Percentiles rank a stretch among this genome's conserved stretches.
These are phyloP conservation scores for Suhomyces kilbournensis DNA, from an alignment of 805 yeast genomes.

Conservation along the genomic window DNA sequence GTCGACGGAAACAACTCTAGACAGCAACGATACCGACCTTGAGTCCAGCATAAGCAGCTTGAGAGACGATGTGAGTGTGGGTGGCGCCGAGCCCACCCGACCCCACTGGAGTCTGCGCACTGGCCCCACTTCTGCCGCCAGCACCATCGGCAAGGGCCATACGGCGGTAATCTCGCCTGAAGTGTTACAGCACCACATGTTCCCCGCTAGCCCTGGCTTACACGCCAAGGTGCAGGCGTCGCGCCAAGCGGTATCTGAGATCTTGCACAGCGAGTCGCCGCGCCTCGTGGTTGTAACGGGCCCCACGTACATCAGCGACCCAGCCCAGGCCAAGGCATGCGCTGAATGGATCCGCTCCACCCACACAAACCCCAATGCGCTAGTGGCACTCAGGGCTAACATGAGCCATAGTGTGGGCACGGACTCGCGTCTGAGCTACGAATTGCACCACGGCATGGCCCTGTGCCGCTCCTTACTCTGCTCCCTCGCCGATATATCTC, in stretches of 20 bases:
- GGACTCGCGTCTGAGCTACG: conserved; percentile 23
- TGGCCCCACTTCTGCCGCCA: neutral
- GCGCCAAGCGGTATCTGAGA: conserved; percentile 16
- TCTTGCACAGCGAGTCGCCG: neutral
- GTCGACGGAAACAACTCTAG: neutral
- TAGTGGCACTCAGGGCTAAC: conserved; percentile 38
- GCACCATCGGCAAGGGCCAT: conserved; percentile 19
- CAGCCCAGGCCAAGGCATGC: conserved; percentile 36
- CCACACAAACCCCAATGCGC: conserved; percentile 10
- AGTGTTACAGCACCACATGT: conserved; percentile 38
- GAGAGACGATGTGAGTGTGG: neutral
- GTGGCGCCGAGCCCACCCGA: neutral
- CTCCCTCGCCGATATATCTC: conserved; percentile 41
- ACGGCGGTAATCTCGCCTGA: conserved; percentile 44
- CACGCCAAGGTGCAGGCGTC: conserved; percentile 27
- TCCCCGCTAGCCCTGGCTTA: conserved; percentile 30
- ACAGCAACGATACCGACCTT: neutral
- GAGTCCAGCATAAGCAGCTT: conserved; percentile 2
- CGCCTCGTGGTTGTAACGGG: conserved; percentile 39
- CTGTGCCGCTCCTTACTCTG: conserved; percentile 36
- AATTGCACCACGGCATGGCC: conserved; percentile 40
- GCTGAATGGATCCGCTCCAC: conserved; percentile 36
- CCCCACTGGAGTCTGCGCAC: neutral
- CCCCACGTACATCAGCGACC: conserved; percentile 29
- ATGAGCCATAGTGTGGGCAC: conserved; percentile 24